Evolutionary conservation across 371 early-diverging fungal species (phyloP).

Genomic region (Mucor saturninus): DNA sequence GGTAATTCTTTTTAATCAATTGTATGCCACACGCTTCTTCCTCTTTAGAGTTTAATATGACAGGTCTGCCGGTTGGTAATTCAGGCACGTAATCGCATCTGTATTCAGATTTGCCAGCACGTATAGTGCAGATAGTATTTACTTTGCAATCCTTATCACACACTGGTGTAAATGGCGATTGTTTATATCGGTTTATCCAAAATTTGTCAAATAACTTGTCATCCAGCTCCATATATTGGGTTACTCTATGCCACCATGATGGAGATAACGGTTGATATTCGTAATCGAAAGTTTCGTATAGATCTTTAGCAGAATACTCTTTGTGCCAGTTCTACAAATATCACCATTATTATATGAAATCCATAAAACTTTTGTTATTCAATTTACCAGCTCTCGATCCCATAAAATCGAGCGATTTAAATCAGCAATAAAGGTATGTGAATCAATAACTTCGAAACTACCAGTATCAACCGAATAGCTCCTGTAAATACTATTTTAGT

Average conservation of each 20-base stretch:
- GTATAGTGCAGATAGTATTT: slow-evolving; percentile 52
- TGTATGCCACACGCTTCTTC: slow-evolving; percentile 16
- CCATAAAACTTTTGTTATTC: neutral
- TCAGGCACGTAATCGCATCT: slow-evolving; percentile 49
- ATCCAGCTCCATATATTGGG: slow-evolving; percentile 50
- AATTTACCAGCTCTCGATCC: slow-evolving; percentile 45
- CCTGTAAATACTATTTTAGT: slow-evolving; percentile 20
- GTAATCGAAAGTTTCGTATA: slow-evolving; percentile 31
- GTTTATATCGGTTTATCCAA: slow-evolving; percentile 50
- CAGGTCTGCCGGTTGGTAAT: slow-evolving; percentile 10
- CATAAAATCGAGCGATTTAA: slow-evolving; percentile 47
- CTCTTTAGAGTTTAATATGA: slow-evolving; percentile 8
- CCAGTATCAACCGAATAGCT: slow-evolving; percentile 58
- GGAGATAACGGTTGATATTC: slow-evolving; percentile 45
- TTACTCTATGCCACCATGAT: slow-evolving; percentile 67
- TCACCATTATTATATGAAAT: neutral
- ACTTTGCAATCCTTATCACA: slow-evolving; percentile 50
- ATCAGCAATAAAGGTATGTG: slow-evolving; percentile 59
- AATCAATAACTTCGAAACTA: slow-evolving; percentile 63
- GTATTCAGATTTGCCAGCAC: slow-evolving; percentile 59
- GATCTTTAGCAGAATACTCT: slow-evolving; percentile 62
- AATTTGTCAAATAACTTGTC: slow-evolving; percentile 49
- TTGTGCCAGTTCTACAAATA: slow-evolving; percentile 57
- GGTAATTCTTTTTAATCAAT: neutral
- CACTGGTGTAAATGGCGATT: slow-evolving; percentile 31